Conservation (phyloP, 176 grass and related monocot genomes). For the Tuctoria greenei region DNA sequence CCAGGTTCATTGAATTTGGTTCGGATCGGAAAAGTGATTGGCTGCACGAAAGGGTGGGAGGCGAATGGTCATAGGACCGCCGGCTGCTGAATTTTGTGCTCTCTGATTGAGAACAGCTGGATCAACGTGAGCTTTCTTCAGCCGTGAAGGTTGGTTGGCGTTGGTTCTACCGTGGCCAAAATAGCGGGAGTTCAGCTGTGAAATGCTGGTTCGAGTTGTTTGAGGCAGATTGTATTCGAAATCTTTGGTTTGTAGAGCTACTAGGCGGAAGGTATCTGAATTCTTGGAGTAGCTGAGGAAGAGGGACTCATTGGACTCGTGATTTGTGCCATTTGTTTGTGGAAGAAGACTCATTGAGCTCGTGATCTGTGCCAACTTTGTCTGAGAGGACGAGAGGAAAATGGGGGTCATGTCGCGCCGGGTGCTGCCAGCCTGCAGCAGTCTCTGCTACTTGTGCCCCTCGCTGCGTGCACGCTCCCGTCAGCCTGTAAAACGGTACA, state of each 20-base stretch:
- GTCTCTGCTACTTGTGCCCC: constrained; percentile 90
- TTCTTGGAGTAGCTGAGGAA: neutral
- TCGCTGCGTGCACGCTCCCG: constrained; percentile 71
- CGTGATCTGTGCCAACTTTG: too few species aligned
- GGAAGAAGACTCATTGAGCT: neutral
- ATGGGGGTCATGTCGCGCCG: constrained; percentile 90
- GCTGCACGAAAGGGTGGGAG: neutral
- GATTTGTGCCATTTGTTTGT: neutral
- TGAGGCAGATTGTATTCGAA: constrained; percentile 1
- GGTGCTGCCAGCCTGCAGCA: constrained; percentile 83
- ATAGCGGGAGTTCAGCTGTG: neutral
- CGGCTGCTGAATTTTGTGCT: neutral
- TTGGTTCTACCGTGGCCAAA: neutral
- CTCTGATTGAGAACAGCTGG: constrained; percentile 2
- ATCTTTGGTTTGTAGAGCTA: neutral
- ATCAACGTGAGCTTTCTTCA: constrained; percentile 3
- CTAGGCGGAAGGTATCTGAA: neutral
- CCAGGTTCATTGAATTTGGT: constrained; percentile 4
- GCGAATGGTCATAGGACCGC: neutral
- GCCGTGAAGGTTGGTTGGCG: neutral
- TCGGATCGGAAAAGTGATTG: constrained; percentile 26
- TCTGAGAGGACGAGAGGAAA: neutral
- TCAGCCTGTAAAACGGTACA: constrained; percentile 92
- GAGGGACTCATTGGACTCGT: neutral
- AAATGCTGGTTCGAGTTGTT: neutral